phyloP scores from a whole-genome alignment of 1,284 basidiomycete genomes.

The Trametes sp. region DNA sequence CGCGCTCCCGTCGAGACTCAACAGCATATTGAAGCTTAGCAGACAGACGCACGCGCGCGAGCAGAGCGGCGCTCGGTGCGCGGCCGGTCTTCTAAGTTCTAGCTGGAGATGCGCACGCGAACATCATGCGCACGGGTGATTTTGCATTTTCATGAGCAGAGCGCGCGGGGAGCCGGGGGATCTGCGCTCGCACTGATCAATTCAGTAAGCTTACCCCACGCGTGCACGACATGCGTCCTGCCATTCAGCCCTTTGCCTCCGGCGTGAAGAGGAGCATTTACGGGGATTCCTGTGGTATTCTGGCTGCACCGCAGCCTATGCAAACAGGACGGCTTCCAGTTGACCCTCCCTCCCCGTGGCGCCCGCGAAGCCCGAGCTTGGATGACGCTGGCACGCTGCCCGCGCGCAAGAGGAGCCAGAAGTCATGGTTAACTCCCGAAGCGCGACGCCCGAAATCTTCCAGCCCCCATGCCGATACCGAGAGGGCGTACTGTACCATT shows the following conservation, averaged over 20 bases:
- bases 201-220: no score
- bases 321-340: no score
- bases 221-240: no score
- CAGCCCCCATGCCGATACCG: background rate
- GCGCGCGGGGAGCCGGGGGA: background rate
- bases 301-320: no score
- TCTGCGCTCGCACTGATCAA: background rate
- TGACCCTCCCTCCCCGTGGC: background rate
- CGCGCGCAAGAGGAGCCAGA: background rate
- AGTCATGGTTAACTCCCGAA: background rate
- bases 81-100: constrained; percentile 11
- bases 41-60: no score
- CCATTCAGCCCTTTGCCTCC: no score
- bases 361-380: background rate
- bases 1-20: background rate
- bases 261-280: no score
- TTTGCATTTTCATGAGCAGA: background rate
- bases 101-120: background rate
- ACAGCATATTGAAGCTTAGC: no score
- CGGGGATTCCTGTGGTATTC: no score
- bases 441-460: background rate
- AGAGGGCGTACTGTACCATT: no score
- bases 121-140: background rate
- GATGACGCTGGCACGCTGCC: background rate
- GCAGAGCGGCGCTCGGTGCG: constrained; percentile 1